phyloP scores from a whole-genome alignment of 352 stramenopile genomes.

The Sclerospora graminicola region DNA sequence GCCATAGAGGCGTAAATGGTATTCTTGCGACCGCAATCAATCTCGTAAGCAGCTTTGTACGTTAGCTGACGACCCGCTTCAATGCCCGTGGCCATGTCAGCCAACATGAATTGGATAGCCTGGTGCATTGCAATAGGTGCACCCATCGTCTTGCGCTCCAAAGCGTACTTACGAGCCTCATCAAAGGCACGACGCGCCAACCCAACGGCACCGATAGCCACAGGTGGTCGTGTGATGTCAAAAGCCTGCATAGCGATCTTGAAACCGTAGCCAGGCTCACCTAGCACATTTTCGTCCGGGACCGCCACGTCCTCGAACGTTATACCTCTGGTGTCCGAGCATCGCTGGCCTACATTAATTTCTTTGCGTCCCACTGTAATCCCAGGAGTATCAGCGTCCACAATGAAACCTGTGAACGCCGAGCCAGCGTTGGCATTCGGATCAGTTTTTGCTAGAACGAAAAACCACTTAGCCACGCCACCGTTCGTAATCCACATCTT shows the following conservation, averaged over 20 bases:
- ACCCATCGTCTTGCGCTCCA: constrained; percentile 86
- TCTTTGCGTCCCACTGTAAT: constrained; percentile 85
- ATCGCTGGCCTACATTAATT: constrained; percentile 88
- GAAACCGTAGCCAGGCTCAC: constrained; percentile 81
- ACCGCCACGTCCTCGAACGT: constrained; percentile 89
- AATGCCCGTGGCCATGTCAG: constrained; percentile 87
- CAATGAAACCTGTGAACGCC: constrained; percentile 88
- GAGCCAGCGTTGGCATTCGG: constrained; percentile 46
- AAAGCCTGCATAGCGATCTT: constrained; percentile 91
- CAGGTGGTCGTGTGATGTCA: constrained; percentile 83
- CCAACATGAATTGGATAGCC: constrained; percentile 85
- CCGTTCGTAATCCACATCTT: constrained; percentile 95
- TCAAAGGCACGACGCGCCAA: constrained; percentile 82
- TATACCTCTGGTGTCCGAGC: constrained; percentile 84
- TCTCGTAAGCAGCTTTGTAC: constrained; percentile 86
- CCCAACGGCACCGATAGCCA: constrained; percentile 80
- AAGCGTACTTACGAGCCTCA: constrained; percentile 78
- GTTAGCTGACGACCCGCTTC: constrained; percentile 74
- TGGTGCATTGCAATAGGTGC: constrained; percentile 78
- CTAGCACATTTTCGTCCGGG: constrained; percentile 81
- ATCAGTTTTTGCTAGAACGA: constrained; percentile 88
- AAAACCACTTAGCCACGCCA: constrained; percentile 85
- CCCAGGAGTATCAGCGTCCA: constrained; percentile 77
- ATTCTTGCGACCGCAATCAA: constrained; percentile 85
- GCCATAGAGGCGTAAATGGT: constrained; percentile 87